Percentiles rank a stretch among this genome's conserved stretches.
These are phyloP conservation scores for Buddleja alternifolia DNA, from an alignment of 257 asterid genomes.

Conservation along the genomic window DNA sequence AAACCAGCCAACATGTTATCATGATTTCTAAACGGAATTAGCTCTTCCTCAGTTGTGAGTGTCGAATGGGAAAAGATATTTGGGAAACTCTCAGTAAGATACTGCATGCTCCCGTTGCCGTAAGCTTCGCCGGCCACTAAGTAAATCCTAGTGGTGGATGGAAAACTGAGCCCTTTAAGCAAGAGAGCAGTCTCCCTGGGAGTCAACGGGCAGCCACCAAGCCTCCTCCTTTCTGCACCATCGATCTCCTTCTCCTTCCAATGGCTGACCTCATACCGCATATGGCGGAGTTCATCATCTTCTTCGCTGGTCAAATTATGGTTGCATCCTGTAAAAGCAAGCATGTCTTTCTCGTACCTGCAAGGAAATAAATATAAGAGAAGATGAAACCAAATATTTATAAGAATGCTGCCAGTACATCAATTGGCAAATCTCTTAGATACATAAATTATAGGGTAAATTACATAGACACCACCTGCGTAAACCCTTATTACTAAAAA, in stretches of 20 bases:
- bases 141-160: slow-evolving; percentile 75
- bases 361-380: slow-evolving; percentile 28
- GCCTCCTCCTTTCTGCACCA: slow-evolving; percentile 71
- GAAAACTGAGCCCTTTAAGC: slow-evolving; percentile 80
- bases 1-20: slow-evolving; percentile 97
- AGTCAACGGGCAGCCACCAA: slow-evolving; percentile 94
- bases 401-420: background rate
- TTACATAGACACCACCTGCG: too few relatives aligned
- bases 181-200: slow-evolving; percentile 92
- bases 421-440: too few relatives aligned
- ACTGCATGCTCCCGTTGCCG: slow-evolving; percentile 89
- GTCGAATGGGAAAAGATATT: slow-evolving; percentile 76
- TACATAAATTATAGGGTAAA: background rate
- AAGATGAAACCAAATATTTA: background rate
- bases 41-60: slow-evolving; percentile 72
- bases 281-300: slow-evolving; percentile 75
- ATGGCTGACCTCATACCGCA: slow-evolving; percentile 89
- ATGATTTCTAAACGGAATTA: slow-evolving; percentile 68
- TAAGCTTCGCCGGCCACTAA: slow-evolving; percentile 96
- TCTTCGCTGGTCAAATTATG: slow-evolving; percentile 82
- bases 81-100: slow-evolving; percentile 76
- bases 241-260: slow-evolving; percentile 99
- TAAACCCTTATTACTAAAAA: too few relatives aligned
- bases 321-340: slow-evolving; percentile 97
- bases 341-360: slow-evolving; percentile 99